These are phyloP conservation scores for Colletotrichum musicola DNA, from an alignment of 2,329 filamentous ascomycete species.

Conservation along the genomic window DNA sequence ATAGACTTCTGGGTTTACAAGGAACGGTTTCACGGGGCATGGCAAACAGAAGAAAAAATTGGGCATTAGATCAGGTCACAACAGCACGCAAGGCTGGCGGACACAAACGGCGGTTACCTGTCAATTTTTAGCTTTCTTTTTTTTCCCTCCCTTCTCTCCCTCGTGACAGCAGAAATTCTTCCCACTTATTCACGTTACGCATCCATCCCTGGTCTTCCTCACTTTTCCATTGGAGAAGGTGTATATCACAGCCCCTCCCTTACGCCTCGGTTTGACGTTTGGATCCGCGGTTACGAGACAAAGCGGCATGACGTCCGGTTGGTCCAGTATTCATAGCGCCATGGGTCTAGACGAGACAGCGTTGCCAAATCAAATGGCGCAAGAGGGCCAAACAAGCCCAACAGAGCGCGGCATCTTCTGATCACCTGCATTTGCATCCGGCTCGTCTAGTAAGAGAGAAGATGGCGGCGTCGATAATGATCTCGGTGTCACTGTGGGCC, in stretches of 20 bases:
- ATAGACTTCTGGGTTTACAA: conserved; percentile 30
- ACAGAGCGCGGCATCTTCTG: background rate
- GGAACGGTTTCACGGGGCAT: conserved; percentile 34
- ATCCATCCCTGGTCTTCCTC: background rate
- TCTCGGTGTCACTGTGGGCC: conserved; percentile 7
- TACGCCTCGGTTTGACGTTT: conserved; percentile 1
- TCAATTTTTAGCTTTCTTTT: conserved; percentile 30
- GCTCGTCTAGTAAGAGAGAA: background rate
- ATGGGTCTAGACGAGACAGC: conserved; percentile 16
- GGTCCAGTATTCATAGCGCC: conserved; percentile 3
- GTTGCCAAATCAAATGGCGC: conserved; percentile 13
- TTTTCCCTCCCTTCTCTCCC: background rate
- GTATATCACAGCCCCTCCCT: background rate
- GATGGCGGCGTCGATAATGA: background rate
- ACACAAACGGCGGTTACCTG: conserved; percentile 33
- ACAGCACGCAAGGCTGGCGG: conserved; percentile 34
- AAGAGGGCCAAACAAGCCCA: conserved; percentile 18
- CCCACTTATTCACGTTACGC: background rate
- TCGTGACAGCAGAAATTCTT: conserved; percentile 1
- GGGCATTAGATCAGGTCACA: conserved; percentile 33
- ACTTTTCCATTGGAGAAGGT: conserved; percentile 6
- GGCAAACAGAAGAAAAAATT: conserved; percentile 32
- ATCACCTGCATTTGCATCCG: background rate
- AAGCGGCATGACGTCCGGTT: conserved; percentile 12
- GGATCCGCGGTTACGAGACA: conserved; percentile 9